Evolutionary conservation across 768 basidiomycete species (phyloP), one percentile per base, ranked within the genome.

Genomic region (Collybiopsis luxurians): DNA sequence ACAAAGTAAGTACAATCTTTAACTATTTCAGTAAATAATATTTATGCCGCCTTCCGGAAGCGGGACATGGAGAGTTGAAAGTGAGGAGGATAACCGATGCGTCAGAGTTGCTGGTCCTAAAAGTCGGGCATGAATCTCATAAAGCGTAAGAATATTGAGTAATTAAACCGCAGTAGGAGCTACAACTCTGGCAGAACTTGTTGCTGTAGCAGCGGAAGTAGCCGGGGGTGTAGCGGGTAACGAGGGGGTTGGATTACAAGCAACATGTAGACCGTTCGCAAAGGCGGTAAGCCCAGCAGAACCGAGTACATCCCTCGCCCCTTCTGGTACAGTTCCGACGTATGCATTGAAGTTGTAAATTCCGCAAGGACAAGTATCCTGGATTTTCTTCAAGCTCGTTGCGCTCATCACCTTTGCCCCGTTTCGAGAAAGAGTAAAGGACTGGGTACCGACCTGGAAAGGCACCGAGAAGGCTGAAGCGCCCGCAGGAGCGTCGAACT

Each of bases 321-420:
- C 34, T n/a, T 56, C 24, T 7, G 63, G 63, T 1, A 64, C 63
- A n/a, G 63, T 62, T 19, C 63, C 63, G 19, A 64, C 63, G 27
- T 64, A 64, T 4, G 61, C 59, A 43, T 64, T 64, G 53, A 62
- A 64, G 40, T 64, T 62, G 28, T 64, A 62, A 23, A 64, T 12
- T 12, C 63, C 63, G 45, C 63, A 64, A 11, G 63, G 59, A 53
- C 63, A 64, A 0, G 39, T 48, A 39, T 62, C 47, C 53, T 61
- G 55, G 24, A 61, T 62, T 3, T 27, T 34, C 40, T 56, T 55
- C 50, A 64, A 48, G 24, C 62, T 63, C 24, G 62, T 63, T 30
- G 55, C 64, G 24, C 23, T 42, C 54, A 63, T 58, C 11, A 59
- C 58, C 27, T 56, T 21, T n/a, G 34, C 23, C 15, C 62, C 64